phyloP scores from a whole-genome alignment of 805 yeast genomes.

The Monosporozyma servazzii region DNA sequence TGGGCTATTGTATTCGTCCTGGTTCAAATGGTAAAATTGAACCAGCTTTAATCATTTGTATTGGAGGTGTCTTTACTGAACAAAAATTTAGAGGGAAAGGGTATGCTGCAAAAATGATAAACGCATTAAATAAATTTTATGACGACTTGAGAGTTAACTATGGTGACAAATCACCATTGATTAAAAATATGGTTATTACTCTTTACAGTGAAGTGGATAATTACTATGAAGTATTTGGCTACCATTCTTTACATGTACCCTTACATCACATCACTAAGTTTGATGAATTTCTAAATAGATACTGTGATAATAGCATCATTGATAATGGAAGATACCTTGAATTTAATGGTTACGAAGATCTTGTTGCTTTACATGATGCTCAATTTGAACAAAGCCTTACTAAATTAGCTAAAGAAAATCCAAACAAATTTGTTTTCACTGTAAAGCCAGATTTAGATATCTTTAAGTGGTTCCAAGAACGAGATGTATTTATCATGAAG shows the following conservation, averaged over 20 bases:
- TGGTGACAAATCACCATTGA: conserved; percentile 19
- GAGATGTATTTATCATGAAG: conserved; percentile 31
- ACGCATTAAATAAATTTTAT: conserved; percentile 27
- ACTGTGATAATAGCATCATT: conserved; percentile 9
- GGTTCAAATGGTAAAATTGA: conserved; percentile 19
- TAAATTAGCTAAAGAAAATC: conserved; percentile 14
- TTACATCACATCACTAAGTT: conserved; percentile 25
- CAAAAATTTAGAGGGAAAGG: conserved; percentile 43
- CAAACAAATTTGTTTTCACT: conserved; percentile 22
- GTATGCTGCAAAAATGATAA: conserved; percentile 44
- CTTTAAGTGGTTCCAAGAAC: conserved; percentile 36
- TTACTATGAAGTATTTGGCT: conserved; percentile 59
- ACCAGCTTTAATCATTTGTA: conserved; percentile 31
- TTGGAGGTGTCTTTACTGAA: conserved; percentile 55
- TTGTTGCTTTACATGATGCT: conserved; percentile 23
- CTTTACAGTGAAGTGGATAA: conserved; percentile 70
- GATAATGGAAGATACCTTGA: conserved; percentile 19
- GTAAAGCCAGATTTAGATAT: conserved; percentile 32
- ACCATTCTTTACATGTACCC: conserved; percentile 34
- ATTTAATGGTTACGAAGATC: conserved; percentile 26
- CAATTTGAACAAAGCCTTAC: conserved; percentile 15
- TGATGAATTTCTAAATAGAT: conserved; percentile 13
- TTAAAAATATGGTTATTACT: conserved; percentile 29
- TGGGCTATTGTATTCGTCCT: conserved; percentile 27
- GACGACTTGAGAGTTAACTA: conserved; percentile 21